Evolutionary conservation across 148 eudicot species (phyloP), one percentile per base, ranked within the genome.

Genomic region (Rhododendron molle): DNA sequence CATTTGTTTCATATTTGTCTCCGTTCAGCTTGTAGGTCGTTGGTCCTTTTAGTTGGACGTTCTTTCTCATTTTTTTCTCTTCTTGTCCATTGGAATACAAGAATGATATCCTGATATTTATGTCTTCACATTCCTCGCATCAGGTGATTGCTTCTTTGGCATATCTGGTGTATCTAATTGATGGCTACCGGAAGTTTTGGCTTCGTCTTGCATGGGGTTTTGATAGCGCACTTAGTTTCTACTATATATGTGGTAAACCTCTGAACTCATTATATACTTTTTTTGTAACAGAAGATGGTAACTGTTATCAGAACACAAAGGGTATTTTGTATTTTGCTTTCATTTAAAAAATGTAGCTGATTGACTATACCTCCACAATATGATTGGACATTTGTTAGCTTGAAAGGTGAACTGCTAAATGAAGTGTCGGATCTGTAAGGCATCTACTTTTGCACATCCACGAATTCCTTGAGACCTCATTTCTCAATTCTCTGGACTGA

Each of bases 21-120:
- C 96, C 50, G 99, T 96, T 85, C 99, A 96, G 87, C 91, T 96
- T 87, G 99, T 96, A 91, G 86, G 99, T 89, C 83, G n/a, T 84
- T 87, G 81, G 65, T 85, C 69, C 90, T 83, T 83, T 73, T 78
- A 43, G 84, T 81, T 76, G 43, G 15, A 18, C 36, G 81, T 79
- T 83, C 74, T 81, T 9, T 52, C 21, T 46, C 21, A 21, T n/a
- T 49, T 50, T 36, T 30, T 1, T 77, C 7, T 23, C 38, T 69
- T 47, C 74, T 28, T 8, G 3, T 60, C 26, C 30, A 73, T 79
- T 40, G 74, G 72, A n/a, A 58, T 81, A 26, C 13, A 26, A 52
- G 84, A 26, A 28, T 40, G 71, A 44, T 71, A 15, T 30, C 74
- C 34, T 83, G 43, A 86, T 52, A 28, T 36, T 34, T 14, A 36